These are phyloP conservation scores for Ascoidea asiatica DNA, from an alignment of 805 yeast species.

Conservation along the genomic window DNA sequence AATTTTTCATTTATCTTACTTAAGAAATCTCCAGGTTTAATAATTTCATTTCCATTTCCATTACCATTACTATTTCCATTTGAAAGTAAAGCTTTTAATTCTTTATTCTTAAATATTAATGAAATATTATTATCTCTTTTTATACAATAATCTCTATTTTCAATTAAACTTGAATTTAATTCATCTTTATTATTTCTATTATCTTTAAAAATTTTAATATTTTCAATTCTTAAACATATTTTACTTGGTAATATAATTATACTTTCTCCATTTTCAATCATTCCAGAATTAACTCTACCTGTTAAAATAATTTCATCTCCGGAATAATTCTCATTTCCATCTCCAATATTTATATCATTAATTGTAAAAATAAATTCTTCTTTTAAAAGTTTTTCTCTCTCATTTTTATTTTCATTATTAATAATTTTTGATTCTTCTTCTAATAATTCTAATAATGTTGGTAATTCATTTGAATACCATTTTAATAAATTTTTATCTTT, in stretches of 20 bases:
- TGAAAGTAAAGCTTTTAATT: slow-evolving; percentile 6
- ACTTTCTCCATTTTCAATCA: slow-evolving; percentile 58
- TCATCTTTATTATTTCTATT: slow-evolving; percentile 5
- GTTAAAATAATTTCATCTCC: slow-evolving; percentile 36
- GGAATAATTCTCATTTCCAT: too few relatives aligned
- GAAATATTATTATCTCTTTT: slow-evolving; percentile 10
- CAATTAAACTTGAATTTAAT: slow-evolving; percentile 5
- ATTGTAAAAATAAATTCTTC: slow-evolving; percentile 44
- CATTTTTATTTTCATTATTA: slow-evolving; percentile 7
- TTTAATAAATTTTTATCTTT: slow-evolving; percentile 17
- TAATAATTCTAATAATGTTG: slow-evolving; percentile 77
- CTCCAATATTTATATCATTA: slow-evolving; percentile 43
- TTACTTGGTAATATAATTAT: slow-evolving; percentile 42
- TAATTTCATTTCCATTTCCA: slow-evolving; percentile 25
- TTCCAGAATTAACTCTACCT: slow-evolving; percentile 61
- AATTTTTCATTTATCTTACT: slow-evolving; percentile 28
- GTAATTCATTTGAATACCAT: slow-evolving; percentile 92
- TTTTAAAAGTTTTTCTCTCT: slow-evolving; percentile 14
- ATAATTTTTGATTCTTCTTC: slow-evolving; percentile 33
- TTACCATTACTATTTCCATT: slow-evolving; percentile 17
- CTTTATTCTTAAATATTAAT: slow-evolving; percentile 8
- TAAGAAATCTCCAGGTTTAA: slow-evolving; percentile 57
- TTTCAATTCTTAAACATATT: slow-evolving; percentile 12
- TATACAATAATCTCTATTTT: slow-evolving; percentile 5
- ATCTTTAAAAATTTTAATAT: slow-evolving; percentile 6